Evolutionary conservation across 2,329 filamentous ascomycete species (phyloP).

Genomic region (Calonectria henricotiae): DNA sequence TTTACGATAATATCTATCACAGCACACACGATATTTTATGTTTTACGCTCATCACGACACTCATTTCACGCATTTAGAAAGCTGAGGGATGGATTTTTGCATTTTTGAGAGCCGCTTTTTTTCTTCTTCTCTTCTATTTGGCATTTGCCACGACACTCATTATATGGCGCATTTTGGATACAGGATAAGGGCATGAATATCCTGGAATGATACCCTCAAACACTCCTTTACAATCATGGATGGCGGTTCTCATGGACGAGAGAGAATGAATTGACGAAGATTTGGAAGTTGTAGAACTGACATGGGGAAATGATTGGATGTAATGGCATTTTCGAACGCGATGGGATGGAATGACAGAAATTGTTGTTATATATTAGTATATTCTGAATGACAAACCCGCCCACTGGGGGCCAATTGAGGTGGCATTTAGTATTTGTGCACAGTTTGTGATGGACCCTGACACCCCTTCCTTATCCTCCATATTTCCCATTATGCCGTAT

Average conservation of each 20-base stretch:
- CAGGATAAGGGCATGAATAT: slow-evolving; percentile 40
- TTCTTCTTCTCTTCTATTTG: slow-evolving; percentile 32
- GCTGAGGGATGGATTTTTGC: slow-evolving; percentile 28
- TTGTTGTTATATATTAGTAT: slow-evolving; percentile 18
- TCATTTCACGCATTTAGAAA: slow-evolving; percentile 30
- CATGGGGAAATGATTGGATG: slow-evolving; percentile 23
- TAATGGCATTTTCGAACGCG: slow-evolving; percentile 26
- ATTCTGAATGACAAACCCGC: slow-evolving; percentile 21
- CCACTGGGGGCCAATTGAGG: not conserved
- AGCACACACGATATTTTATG: slow-evolving; percentile 37
- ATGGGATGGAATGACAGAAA: not conserved
- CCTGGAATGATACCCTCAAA: slow-evolving; percentile 48
- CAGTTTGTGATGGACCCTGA: not conserved
- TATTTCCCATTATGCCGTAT: not conserved
- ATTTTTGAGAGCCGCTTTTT: slow-evolving; percentile 35
- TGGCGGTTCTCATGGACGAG: slow-evolving; percentile 6
- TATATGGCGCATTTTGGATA: slow-evolving; percentile 46
- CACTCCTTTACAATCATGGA: slow-evolving; percentile 46
- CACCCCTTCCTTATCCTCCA: not conserved
- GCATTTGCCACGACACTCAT: slow-evolving; percentile 47
- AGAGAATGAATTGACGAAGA: slow-evolving; percentile 12
- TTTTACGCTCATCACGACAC: slow-evolving; percentile 44
- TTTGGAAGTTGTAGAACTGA: slow-evolving; percentile 12
- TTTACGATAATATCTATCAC: slow-evolving; percentile 48
- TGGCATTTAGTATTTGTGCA: not conserved